Evolutionary conservation across 2,329 filamentous ascomycete genomes (phyloP).

Genomic region (Fusarium caatingaense): DNA sequence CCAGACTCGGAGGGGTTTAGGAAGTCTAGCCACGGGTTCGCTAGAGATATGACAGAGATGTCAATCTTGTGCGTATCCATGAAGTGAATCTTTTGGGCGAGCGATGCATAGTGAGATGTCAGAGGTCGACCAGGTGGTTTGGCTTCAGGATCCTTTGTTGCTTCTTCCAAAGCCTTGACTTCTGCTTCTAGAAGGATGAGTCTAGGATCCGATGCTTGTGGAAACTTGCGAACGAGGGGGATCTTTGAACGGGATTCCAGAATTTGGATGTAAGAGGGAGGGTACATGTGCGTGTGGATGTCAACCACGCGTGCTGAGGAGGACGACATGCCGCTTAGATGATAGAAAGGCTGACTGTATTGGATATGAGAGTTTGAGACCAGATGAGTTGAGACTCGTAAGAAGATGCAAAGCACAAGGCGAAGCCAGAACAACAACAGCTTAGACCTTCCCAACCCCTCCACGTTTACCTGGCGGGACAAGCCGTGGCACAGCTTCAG

Average conservation of each 20-base stretch:
- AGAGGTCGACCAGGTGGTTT: conserved; percentile 82
- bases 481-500: not conserved
- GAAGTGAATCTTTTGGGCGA: conserved; percentile 83
- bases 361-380: not conserved
- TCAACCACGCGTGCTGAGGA: conserved; percentile 64
- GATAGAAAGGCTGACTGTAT: not conserved
- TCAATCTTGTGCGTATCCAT: conserved; percentile 88
- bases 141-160: conserved; percentile 64
- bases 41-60: conserved; percentile 86
- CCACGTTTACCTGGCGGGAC: not conserved
- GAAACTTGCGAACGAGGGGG: conserved; percentile 77
- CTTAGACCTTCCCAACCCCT: not conserved
- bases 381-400: not conserved
- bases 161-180: conserved; percentile 58
- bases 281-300: conserved; percentile 78
- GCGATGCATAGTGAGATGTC: conserved; percentile 84
- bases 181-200: conserved; percentile 72
- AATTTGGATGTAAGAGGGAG: conserved; percentile 70
- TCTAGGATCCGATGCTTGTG: conserved; percentile 66
- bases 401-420: conserved; percentile 1
- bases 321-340: conserved; percentile 49
- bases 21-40: conserved; percentile 96
- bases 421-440: not conserved
- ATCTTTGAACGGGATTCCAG: conserved; percentile 70
- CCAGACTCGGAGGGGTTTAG: conserved; percentile 70